Evolutionary conservation across 331 rosid species (phyloP).

Genomic region (Malus hybrid): DNA sequence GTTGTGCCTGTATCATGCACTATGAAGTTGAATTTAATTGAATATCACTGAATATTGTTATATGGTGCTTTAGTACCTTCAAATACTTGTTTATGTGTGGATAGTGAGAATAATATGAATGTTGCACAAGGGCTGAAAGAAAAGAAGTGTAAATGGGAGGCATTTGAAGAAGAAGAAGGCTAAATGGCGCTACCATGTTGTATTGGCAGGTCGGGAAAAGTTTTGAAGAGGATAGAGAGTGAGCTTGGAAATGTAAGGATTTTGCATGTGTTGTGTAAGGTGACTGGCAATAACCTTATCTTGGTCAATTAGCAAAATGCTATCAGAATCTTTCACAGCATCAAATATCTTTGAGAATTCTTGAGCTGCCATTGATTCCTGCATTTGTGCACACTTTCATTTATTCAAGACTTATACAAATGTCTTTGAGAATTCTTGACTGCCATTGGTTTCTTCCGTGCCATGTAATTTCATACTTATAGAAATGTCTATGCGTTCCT

Average conservation of each 20-base stretch:
- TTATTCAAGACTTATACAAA: background rate
- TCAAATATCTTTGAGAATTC: background rate
- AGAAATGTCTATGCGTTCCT: background rate
- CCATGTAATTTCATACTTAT: background rate
- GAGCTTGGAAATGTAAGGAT: slow-evolving; percentile 69
- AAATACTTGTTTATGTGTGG: too few species aligned
- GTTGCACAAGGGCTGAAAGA: too few species aligned
- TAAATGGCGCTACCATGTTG: background rate
- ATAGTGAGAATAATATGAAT: too few species aligned
- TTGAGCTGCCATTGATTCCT: background rate
- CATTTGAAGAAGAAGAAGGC: too few species aligned
- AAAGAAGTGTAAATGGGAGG: too few species aligned
- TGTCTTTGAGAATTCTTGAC: background rate
- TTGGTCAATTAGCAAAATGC: too few species aligned
- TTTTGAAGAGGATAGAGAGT: slow-evolving; percentile 53
- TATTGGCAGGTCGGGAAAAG: slow-evolving; percentile 46
- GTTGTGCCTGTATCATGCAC: too few species aligned
- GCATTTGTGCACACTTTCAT: background rate
- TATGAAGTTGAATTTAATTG: too few species aligned
- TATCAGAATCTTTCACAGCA: background rate
- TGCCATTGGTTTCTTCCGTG: background rate
- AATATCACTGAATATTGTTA: too few species aligned
- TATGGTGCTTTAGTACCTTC: too few species aligned
- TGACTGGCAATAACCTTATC: background rate
- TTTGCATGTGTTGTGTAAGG: slow-evolving; percentile 48